These are phyloP conservation scores for Globisporangium echinulatum DNA, from an alignment of 352 stramenopile species.

Conservation along the genomic window DNA sequence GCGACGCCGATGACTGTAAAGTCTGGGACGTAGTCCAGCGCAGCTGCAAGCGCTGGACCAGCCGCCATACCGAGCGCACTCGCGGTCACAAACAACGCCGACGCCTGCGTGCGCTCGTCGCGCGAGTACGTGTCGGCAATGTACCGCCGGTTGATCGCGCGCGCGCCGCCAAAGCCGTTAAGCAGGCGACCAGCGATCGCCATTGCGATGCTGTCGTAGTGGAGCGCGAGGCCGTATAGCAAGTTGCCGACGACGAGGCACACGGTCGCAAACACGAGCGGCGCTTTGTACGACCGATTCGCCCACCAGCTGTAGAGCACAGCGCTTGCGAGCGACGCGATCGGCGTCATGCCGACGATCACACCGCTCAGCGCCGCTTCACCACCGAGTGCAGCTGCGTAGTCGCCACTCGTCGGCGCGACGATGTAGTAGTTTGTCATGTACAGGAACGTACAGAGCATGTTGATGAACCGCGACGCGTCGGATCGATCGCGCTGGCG, in stretches of 20 bases:
- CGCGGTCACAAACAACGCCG: conserved; percentile 89
- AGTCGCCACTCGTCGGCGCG: conserved; percentile 90
- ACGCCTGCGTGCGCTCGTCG: conserved; percentile 88
- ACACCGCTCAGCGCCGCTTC: conserved; percentile 88
- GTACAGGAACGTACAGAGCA: conserved; percentile 94
- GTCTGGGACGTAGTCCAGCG: conserved; percentile 66
- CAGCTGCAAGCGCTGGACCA: conserved; percentile 72
- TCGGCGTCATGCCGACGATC: conserved; percentile 96
- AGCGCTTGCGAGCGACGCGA: conserved; percentile 91
- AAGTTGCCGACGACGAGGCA: conserved; percentile 86
- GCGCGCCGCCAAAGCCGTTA: conserved; percentile 89
- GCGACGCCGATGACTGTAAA: conserved; percentile 49
- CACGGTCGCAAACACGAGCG: conserved; percentile 77
- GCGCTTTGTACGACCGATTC: conserved; percentile 85
- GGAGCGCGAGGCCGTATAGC: conserved; percentile 78
- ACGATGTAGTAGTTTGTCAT: conserved; percentile 99
- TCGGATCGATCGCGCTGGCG: conserved; percentile 38
- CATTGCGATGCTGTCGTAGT: conserved; percentile 79
- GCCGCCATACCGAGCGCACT: conserved; percentile 90
- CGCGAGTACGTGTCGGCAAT: conserved; percentile 86
- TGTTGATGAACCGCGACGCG: conserved; percentile 88
- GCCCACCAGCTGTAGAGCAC: conserved; percentile 94
- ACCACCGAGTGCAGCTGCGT: conserved; percentile 85
- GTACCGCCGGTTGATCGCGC: conserved; percentile 89
- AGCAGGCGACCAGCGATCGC: conserved; percentile 88